phyloP scores from a whole-genome alignment of 768 basidiomycete genomes.

The Auriscalpium orientale region DNA sequence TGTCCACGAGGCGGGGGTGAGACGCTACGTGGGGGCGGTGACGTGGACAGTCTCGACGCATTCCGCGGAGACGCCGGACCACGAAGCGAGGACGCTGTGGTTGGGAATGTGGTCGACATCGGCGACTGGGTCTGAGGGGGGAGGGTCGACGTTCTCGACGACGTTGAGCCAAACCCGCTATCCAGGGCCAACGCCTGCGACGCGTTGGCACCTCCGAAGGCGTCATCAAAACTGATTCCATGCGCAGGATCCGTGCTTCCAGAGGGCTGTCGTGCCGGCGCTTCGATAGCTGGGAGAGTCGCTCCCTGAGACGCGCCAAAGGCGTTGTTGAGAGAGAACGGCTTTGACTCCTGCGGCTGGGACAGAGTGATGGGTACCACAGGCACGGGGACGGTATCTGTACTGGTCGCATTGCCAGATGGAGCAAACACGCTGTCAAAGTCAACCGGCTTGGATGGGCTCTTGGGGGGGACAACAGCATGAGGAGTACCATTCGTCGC shows the following conservation, averaged over 20 bases:
- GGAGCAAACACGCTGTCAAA: constrained; percentile 30
- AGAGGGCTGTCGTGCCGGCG: constrained; percentile 5
- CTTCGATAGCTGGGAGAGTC: constrained; percentile 8
- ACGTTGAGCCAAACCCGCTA: constrained; percentile 27
- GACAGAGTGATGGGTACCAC: constrained; percentile 7
- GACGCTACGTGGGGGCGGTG: constrained; percentile 24
- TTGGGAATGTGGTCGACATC: constrained; percentile 31
- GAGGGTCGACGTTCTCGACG: constrained; percentile 26
- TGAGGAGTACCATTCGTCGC: background rate
- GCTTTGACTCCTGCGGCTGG: constrained; percentile 5
- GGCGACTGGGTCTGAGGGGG: constrained; percentile 15
- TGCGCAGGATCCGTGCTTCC: background rate
- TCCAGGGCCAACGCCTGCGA: constrained; percentile 34
- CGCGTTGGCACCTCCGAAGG: constrained; percentile 29
- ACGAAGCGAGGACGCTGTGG: constrained; percentile 30
- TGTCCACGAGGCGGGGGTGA: constrained; percentile 41
- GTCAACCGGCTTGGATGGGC: constrained; percentile 14
- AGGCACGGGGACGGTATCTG: background rate
- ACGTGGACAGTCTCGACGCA: constrained; percentile 13
- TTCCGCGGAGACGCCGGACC: constrained; percentile 18
- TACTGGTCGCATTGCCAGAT: background rate
- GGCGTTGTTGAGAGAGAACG: constrained; percentile 7
- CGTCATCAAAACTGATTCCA: constrained; percentile 38
- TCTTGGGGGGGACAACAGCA: constrained; percentile 6
- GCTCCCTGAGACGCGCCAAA: background rate